Percentiles rank a stretch among this genome's conserved stretches.
Evolutionary conservation across 331 rosid species (phyloP).

Genomic region (Saraca asoca): DNA sequence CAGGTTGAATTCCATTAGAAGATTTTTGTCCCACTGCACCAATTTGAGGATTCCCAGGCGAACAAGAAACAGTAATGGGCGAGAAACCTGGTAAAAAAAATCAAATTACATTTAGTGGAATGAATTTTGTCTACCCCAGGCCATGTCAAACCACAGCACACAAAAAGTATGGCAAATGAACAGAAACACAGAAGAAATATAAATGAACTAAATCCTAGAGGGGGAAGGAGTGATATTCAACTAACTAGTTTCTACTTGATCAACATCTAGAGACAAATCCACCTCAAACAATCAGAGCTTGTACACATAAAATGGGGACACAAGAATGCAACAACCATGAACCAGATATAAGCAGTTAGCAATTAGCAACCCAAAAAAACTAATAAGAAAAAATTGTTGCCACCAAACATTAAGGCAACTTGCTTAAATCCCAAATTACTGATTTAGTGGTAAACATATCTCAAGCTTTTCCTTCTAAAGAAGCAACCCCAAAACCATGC

Average conservation of each 20-base stretch:
- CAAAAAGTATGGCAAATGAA: conserved; percentile 18
- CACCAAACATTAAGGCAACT: conserved; percentile 27
- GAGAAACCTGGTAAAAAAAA: conserved; percentile 54
- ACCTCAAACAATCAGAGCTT: not conserved
- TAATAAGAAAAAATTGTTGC: not conserved
- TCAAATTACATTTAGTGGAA: conserved; percentile 30
- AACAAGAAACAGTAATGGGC: conserved; percentile 46
- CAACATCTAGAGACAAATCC: too few species aligned
- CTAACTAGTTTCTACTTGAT: too few species aligned
- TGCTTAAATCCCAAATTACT: not conserved
- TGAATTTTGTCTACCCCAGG: conserved; percentile 22
- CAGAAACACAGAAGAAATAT: conserved; percentile 29
- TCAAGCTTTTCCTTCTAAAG: conserved; percentile 12
- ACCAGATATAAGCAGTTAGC: not conserved
- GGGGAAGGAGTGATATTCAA: not conserved
- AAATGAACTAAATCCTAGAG: conserved; percentile 11
- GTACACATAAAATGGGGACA: conserved; percentile 23
- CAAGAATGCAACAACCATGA: conserved; percentile 2
- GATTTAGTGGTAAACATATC: conserved; percentile 1
- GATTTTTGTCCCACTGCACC: conserved; percentile 51
- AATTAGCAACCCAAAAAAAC: too few species aligned
- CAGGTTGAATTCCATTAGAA: conserved; percentile 52
- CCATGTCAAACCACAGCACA: conserved; percentile 13
- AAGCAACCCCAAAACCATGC: not conserved
- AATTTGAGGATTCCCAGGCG: conserved; percentile 51